Percentiles rank a stretch among this genome's conserved stretches.
phyloP scores from a whole-genome alignment of 805 yeast species.

The Zygosaccharomyces lentus region DNA sequence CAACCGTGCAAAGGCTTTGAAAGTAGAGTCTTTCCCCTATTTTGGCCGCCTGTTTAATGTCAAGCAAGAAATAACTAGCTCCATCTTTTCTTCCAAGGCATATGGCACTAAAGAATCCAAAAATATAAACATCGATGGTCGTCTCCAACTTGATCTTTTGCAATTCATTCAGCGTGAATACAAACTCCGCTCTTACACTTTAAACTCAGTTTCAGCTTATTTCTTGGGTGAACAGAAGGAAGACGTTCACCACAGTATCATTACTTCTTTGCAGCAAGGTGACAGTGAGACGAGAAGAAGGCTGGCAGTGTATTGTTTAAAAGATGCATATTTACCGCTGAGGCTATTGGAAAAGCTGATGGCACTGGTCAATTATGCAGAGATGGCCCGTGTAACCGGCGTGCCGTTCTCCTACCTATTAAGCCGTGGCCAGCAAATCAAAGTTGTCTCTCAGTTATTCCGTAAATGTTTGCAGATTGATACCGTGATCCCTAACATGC shows the following conservation, averaged over 20 bases:
- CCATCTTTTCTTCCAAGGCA: slow-evolving; percentile 88
- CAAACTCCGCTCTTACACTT: slow-evolving; percentile 87
- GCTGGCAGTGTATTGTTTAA: slow-evolving; percentile 92
- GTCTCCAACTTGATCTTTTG: slow-evolving; percentile 88
- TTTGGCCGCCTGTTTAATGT: slow-evolving; percentile 72
- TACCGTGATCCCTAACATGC: slow-evolving; percentile 87
- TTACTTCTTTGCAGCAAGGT: slow-evolving; percentile 91
- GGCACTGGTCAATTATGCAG: slow-evolving; percentile 96
- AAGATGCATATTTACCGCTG: slow-evolving; percentile 91
- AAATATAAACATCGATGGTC: slow-evolving; percentile 87
- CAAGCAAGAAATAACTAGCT: slow-evolving; percentile 73
- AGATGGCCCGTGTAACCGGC: slow-evolving; percentile 99
- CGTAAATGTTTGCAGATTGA: slow-evolving; percentile 86
- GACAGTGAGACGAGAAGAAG: slow-evolving; percentile 88
- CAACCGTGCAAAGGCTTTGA: slow-evolving; percentile 77
- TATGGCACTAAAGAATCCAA: slow-evolving; percentile 95
- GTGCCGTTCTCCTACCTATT: slow-evolving; percentile 90
- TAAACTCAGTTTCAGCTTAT: slow-evolving; percentile 92
- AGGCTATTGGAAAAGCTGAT: slow-evolving; percentile 85
- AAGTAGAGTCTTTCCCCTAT: slow-evolving; percentile 65
- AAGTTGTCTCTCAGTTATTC: slow-evolving; percentile 91
- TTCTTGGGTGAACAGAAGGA: slow-evolving; percentile 94
- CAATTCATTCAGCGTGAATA: slow-evolving; percentile 94
- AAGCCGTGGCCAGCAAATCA: slow-evolving; percentile 94
- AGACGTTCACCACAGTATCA: slow-evolving; percentile 96